Conservation (phyloP, 495 filamentous ascomycete species). For the Penicillium canariense region DNA sequence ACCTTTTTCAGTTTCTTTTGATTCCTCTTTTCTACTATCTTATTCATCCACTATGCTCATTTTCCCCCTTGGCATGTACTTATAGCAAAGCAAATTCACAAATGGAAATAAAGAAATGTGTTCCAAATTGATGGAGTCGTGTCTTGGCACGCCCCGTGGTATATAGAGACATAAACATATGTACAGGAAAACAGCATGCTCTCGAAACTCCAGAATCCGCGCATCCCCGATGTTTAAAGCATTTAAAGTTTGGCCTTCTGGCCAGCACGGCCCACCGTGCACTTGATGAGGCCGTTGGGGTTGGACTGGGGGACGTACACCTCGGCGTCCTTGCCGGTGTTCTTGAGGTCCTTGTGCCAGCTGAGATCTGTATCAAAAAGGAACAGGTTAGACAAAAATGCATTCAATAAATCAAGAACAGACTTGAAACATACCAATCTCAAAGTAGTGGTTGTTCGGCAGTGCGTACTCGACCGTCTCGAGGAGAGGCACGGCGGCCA, state of each 20-base stretch:
- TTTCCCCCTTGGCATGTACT: conserved; percentile 19
- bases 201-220: conserved; percentile 6
- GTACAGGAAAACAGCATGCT: conserved; percentile 24
- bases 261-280: conserved; percentile 71
- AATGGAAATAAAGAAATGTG: conserved; percentile 9
- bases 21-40: conserved; percentile 5
- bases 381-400: neutral
- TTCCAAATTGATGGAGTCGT: conserved; percentile 18
- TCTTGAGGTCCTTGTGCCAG: conserved; percentile 97
- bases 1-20: conserved; percentile 25
- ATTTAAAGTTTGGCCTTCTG: conserved; percentile 43
- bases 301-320: conserved; percentile 91
- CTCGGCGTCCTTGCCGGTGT: conserved; percentile 94
- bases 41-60: neutral
- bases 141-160: conserved; percentile 20
- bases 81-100: conserved; percentile 16
- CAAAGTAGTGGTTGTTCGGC: conserved; percentile 99
- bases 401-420: neutral
- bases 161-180: conserved; percentile 25
- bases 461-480: conserved; percentile 76
- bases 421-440: conserved; percentile 64
- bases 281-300: conserved; percentile 95
- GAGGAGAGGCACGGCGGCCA: conserved; percentile 68
- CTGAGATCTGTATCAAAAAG: conserved; percentile 62
- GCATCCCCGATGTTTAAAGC: conserved; percentile 1